These are phyloP conservation scores for Ehretia macrophylla DNA, from an alignment of 257 asterid species.

Conservation along the genomic window DNA sequence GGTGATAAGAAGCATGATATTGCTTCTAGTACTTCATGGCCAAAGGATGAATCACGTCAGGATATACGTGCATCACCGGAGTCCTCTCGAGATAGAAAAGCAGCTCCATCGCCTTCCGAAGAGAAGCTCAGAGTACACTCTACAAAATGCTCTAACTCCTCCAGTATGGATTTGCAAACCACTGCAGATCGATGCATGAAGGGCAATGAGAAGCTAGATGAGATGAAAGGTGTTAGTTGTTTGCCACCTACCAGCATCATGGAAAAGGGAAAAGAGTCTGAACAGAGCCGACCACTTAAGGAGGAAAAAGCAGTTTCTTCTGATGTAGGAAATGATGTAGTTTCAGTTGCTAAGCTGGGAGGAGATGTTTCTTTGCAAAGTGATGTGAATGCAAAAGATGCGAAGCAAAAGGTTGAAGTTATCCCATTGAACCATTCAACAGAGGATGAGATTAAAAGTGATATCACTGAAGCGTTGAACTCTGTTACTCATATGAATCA, in stretches of 20 bases:
- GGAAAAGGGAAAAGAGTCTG: conserved; percentile 27
- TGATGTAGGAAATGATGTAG: conserved; percentile 14
- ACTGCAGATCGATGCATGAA: conserved; percentile 22
- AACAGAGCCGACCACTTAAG: conserved; percentile 16
- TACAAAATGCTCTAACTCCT: conserved; percentile 16
- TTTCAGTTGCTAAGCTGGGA: conserved; percentile 21
- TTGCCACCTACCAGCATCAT: conserved; percentile 13
- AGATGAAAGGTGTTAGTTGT: conserved; percentile 23
- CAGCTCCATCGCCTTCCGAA: conserved; percentile 26
- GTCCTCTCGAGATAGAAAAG: conserved; percentile 25
- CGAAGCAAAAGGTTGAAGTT: conserved; percentile 26
- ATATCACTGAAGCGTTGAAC: conserved; percentile 22
- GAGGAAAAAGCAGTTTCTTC: conserved; percentile 24
- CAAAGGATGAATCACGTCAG: conserved; percentile 26
- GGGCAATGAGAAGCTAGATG: conserved; percentile 29
- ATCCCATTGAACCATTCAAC: conserved; percentile 9
- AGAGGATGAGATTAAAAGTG: conserved; percentile 18
- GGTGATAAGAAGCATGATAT: conserved; percentile 31
- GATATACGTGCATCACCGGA: conserved; percentile 20
- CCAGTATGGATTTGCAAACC: conserved; percentile 22
- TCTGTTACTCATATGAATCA: conserved; percentile 7
- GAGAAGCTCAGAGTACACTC: conserved; percentile 24
- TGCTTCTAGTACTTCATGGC: conserved; percentile 25
- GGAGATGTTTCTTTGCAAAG: conserved; percentile 7
- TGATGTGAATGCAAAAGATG: conserved; percentile 19